A percentile compares a stretch with the other conserved stretches of the same genome.
Evolutionary conservation across 2,329 filamentous ascomycete genomes (phyloP).

Genomic region (Dactylellina sp.): DNA sequence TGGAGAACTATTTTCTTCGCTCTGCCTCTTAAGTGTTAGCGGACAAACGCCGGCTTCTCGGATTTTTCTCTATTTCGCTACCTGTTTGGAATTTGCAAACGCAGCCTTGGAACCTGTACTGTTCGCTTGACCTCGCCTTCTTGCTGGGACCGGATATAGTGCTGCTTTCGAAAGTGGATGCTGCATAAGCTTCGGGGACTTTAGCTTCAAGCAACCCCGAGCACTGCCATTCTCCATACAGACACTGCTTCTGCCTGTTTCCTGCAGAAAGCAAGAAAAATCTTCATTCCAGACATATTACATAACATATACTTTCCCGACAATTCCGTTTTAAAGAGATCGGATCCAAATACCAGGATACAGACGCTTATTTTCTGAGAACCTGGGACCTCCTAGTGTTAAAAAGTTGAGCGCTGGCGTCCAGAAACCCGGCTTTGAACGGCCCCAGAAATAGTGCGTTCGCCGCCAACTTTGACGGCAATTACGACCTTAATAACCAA

Average conservation of each 20-base stretch:
- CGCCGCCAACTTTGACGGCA: conserved; percentile 20
- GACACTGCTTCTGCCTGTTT: conserved; percentile 38
- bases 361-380: background rate
- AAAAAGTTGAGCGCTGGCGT: conserved; percentile 26
- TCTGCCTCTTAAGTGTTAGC: conserved; percentile 11
- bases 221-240: conserved; percentile 24
- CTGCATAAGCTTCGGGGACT: conserved; percentile 57
- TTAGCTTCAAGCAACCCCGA: conserved; percentile 51
- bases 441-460: conserved; percentile 26
- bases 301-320: background rate
- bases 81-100: conserved; percentile 43
- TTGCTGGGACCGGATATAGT: conserved; percentile 27
- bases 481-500: conserved; percentile 13
- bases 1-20: conserved; percentile 8
- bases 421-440: conserved; percentile 45
- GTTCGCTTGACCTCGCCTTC: too few species aligned
- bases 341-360: conserved; percentile 16
- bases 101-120: conserved; percentile 20
- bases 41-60: conserved; percentile 34
- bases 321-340: conserved; percentile 1
- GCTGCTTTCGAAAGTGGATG: conserved; percentile 50
- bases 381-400: background rate
- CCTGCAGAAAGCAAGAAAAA: conserved; percentile 36
- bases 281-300: conserved; percentile 25
- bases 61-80: conserved; percentile 38